Evolutionary conservation across 768 basidiomycete genomes (phyloP), one percentile per base, ranked within the genome.

Genomic region (Kwoniella mangroviensis): DNA sequence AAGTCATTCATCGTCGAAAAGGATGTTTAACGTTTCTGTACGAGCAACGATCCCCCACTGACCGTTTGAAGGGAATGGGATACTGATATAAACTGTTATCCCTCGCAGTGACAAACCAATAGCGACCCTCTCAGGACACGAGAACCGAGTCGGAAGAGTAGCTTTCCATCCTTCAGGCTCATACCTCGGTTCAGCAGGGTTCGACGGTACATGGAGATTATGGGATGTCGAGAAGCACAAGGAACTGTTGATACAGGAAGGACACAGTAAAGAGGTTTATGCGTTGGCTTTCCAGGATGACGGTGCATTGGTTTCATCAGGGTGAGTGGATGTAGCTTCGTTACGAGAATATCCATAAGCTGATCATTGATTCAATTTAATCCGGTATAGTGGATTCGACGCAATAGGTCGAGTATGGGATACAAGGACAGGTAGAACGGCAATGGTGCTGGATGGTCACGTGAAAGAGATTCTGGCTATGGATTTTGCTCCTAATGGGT

Each of bases 321-420:
- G 95, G 94, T 97, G 78, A 57, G 90, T 84, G 13, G n/a, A 34
- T 19, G 10, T 13, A 13, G 6, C 42, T 43, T 43, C 42, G 63
- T n/a, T n/a, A n/a, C n/a, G n/a, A n/a, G n/a, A 19, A 26, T 41
- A 1, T 21, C 1, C 5, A 26, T 17, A 26, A 13, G 40, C n/a
- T n/a, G 17, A 28, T 65, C 6, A 19, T 13, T 69, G 19, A 41
- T 49, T 26, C 5, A 17, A 21, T 54, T 49, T 70, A 74, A 22
- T 3, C 28, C 40, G 21, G 34, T 63, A 24, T 74, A 98, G 95
- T 41, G 97, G 97, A 22, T 87, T 98, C 24, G 97, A 99, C 78
- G 95, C 94, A 1, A 94, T 98, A 77, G 97, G 94, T 0, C 90
- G 97, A 41, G 91, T 98, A 4, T 99, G 97, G 97, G 97, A 99